Conservation (phyloP, 2,329 filamentous ascomycete species). For the Fusarium sp. region DNA sequence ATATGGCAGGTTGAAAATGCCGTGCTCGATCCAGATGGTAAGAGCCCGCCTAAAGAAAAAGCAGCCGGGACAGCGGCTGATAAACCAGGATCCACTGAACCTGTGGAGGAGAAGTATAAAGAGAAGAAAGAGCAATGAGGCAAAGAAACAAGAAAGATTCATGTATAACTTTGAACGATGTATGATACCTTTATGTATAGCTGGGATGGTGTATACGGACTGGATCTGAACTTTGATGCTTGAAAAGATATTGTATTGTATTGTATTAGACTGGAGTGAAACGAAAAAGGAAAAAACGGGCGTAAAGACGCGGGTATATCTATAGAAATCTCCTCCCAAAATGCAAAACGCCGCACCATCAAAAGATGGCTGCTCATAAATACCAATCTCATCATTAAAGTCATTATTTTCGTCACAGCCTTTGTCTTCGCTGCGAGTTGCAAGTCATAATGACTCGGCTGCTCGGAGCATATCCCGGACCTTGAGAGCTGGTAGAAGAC, state of each 20-base stretch:
- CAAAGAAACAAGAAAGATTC: not conserved
- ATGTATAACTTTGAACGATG: slow-evolving; percentile 33
- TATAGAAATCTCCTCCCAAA: slow-evolving; percentile 44
- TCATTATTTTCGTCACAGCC: slow-evolving; percentile 6
- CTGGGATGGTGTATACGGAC: slow-evolving; percentile 22
- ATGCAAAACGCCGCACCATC: slow-evolving; percentile 15
- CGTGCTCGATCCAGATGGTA: slow-evolving; percentile 53
- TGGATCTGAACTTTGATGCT: not conserved
- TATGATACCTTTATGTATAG: slow-evolving; percentile 41
- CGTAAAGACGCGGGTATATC: slow-evolving; percentile 43
- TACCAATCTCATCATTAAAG: slow-evolving; percentile 31
- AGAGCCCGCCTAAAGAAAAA: slow-evolving; percentile 19
- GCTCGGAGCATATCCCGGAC: slow-evolving; percentile 36
- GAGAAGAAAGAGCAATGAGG: slow-evolving; percentile 38
- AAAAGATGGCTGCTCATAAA: slow-evolving; percentile 28
- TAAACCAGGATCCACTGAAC: slow-evolving; percentile 20
- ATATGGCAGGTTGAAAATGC: slow-evolving; percentile 76
- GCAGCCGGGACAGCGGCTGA: slow-evolving; percentile 28
- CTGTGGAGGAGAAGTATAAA: slow-evolving; percentile 31
- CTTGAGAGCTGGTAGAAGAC: slow-evolving; percentile 40
- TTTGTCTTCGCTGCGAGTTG: not conserved
- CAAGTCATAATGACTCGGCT: slow-evolving; percentile 43
- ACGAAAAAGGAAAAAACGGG: slow-evolving; percentile 27
- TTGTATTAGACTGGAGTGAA: slow-evolving; percentile 33
- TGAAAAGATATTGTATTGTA: slow-evolving; percentile 11